phyloP scores from a whole-genome alignment of 179 eudicot genomes.

The Silene coronaria region DNA sequence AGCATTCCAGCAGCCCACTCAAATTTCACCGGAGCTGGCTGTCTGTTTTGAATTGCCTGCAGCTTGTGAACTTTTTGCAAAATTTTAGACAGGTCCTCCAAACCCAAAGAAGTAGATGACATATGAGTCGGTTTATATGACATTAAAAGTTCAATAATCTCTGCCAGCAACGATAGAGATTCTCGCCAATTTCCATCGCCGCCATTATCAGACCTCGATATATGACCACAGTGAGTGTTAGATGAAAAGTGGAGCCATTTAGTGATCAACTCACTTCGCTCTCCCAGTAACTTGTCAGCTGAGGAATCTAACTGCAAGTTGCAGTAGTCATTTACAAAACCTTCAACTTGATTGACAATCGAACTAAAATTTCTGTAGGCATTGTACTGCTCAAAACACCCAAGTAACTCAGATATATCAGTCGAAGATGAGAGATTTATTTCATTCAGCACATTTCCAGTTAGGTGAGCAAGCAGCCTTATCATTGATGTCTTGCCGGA shows the following conservation, averaged over 20 bases:
- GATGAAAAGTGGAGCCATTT: constrained; percentile 63
- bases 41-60: constrained; percentile 40
- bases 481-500: constrained; percentile 86
- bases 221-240: constrained; percentile 29
- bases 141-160: constrained; percentile 51
- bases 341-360: constrained; percentile 45
- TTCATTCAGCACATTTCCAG: constrained; percentile 78
- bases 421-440: constrained; percentile 84
- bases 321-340: constrained; percentile 63
- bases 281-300: constrained; percentile 32
- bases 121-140: constrained; percentile 30
- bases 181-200: constrained; percentile 42
- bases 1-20: constrained; percentile 89
- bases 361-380: constrained; percentile 64
- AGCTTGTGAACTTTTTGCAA: constrained; percentile 43
- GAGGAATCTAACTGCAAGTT: constrained; percentile 48
- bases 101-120: constrained; percentile 49
- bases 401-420: constrained; percentile 88
- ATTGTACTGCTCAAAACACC: constrained; percentile 93
- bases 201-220: constrained; percentile 29
- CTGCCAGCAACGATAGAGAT: constrained; percentile 40
- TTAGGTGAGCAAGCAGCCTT: constrained; percentile 74
- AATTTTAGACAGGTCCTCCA: constrained; percentile 47
- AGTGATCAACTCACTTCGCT: constrained; percentile 40
- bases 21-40: constrained; percentile 53